phyloP scores from a whole-genome alignment of 164 flowering plant genomes.

The Magnolia kwangsiensis region DNA sequence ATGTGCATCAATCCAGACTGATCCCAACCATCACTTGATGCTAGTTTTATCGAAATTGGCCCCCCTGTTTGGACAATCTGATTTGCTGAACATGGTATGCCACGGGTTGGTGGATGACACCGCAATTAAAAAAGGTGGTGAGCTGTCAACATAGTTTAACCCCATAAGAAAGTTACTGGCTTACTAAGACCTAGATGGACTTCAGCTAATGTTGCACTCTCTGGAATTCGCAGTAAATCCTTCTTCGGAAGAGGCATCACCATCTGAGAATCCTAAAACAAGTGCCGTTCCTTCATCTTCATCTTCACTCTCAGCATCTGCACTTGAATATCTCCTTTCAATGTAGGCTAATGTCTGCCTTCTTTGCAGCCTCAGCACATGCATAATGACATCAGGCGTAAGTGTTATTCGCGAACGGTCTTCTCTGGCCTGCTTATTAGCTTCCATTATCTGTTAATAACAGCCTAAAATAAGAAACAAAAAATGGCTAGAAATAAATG shows the following conservation, averaged over 20 bases:
- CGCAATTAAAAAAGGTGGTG: no score
- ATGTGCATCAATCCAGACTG: no score
- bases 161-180: not conserved
- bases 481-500: not conserved
- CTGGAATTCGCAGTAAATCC: constrained; percentile 28
- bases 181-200: not conserved
- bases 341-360: constrained; percentile 44
- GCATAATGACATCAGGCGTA: constrained; percentile 68
- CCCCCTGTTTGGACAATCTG: no score
- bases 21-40: no score
- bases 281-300: constrained; percentile 40
- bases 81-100: no score
- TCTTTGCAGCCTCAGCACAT: constrained; percentile 53
- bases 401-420: constrained; percentile 44
- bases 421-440: constrained; percentile 52
- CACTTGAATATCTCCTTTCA: constrained; percentile 41
- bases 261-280: constrained; percentile 32
- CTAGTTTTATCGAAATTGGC: no score
- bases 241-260: constrained; percentile 39
- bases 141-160: no score
- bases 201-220: constrained; percentile 57
- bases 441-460: constrained; percentile 48
- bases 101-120: no score
- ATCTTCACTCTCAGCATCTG: constrained; percentile 45
- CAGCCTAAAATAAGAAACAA: not conserved